These are phyloP conservation scores for Nannochloropsis gaditana DNA, from an alignment of 108 stramenopile species.

Conservation along the genomic window DNA sequence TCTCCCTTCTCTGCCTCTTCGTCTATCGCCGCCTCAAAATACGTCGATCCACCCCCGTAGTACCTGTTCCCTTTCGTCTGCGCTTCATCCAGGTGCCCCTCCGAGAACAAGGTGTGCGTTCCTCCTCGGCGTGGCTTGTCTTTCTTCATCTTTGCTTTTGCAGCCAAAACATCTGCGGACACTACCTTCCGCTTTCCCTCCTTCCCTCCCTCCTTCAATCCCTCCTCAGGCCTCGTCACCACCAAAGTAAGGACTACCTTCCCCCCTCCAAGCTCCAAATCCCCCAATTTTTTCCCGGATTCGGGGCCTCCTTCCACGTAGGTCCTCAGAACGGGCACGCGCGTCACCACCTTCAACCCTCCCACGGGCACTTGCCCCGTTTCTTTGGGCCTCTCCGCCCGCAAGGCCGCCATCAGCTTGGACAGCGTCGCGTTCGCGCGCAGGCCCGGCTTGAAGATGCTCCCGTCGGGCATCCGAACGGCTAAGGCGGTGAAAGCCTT, in stretches of 20 bases:
- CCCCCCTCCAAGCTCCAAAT: neutral
- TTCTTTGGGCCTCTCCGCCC: neutral
- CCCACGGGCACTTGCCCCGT: neutral
- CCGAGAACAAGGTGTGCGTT: neutral
- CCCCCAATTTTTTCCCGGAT: neutral
- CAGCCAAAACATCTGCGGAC: constrained; percentile 1
- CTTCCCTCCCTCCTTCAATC: neutral
- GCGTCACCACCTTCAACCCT: neutral
- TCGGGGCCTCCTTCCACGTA: neutral
- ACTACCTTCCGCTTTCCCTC: neutral
- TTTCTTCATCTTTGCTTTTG: neutral
- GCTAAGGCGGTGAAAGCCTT: neutral
- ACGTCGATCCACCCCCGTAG: neutral
- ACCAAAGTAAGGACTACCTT: neutral
- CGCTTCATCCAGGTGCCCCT: neutral
- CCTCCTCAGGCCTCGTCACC: neutral
- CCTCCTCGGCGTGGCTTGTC: neutral
- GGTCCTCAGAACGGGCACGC: neutral
- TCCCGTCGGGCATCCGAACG: neutral
- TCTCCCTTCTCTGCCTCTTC: neutral
- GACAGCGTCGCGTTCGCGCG: neutral
- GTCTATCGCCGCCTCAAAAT: neutral
- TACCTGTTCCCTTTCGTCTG: neutral
- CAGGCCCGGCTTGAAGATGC: neutral
- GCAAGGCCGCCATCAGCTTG: neutral